These are phyloP conservation scores for Suillus spraguei DNA, from an alignment of 768 basidiomycete species.

Conservation along the genomic window DNA sequence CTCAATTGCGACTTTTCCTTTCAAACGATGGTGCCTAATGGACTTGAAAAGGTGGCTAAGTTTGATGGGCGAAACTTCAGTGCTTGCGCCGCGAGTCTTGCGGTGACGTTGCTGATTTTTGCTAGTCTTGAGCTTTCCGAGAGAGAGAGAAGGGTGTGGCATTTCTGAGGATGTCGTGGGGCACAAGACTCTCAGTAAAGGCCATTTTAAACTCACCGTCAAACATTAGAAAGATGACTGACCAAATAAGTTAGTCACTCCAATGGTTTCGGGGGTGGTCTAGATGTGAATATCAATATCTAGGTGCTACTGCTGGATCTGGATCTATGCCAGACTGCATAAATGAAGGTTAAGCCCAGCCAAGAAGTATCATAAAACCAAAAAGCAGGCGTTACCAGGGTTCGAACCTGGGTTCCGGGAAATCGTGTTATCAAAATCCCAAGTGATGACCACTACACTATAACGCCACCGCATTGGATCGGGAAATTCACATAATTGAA, in stretches of 20 bases:
- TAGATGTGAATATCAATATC: neutral
- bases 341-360: too few relatives aligned
- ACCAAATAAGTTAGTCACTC: neutral
- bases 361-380: neutral
- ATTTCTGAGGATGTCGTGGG: neutral
- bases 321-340: neutral
- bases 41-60: neutral
- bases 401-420: constrained; percentile 43
- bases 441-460: constrained; percentile 45
- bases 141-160: neutral
- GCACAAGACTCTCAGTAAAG: neutral
- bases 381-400: constrained; percentile 38
- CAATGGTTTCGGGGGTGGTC: neutral
- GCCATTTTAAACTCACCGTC: neutral
- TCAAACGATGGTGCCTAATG: neutral
- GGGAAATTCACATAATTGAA: neutral
- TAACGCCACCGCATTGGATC: constrained; percentile 24
- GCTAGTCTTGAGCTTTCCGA: neutral
- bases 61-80: neutral
- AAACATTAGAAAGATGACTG: neutral
- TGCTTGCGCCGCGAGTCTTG: neutral
- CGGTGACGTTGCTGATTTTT: constrained; percentile 1
- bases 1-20: neutral
- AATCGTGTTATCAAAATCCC: constrained; percentile 34
- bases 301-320: neutral